phyloP scores from a whole-genome alignment of 1,139 yeast genomes.

The Hyphopichia wangnamkhiaoensis region DNA sequence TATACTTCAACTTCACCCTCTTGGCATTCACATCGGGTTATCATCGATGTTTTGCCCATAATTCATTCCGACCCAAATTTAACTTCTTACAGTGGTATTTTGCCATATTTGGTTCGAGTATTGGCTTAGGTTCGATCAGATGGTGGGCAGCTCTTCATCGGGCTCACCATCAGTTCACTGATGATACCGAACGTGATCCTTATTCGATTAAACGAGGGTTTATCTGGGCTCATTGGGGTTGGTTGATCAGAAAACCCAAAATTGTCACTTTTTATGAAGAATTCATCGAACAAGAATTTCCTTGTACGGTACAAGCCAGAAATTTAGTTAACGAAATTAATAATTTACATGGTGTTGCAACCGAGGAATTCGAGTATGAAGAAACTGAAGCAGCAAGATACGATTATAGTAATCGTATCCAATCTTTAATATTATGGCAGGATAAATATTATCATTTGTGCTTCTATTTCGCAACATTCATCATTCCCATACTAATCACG shows the following conservation, averaged over 20 bases:
- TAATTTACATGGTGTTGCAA: slow-evolving; percentile 30
- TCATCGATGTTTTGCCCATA: slow-evolving; percentile 56
- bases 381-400: slow-evolving; percentile 20
- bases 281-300: slow-evolving; percentile 44
- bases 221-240: slow-evolving; percentile 63
- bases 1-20: slow-evolving; percentile 40
- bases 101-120: slow-evolving; percentile 57
- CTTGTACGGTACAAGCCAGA: slow-evolving; percentile 19
- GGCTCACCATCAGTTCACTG: slow-evolving; percentile 67
- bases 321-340: slow-evolving; percentile 3
- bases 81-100: slow-evolving; percentile 41
- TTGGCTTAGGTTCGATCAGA: slow-evolving; percentile 62
- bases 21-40: slow-evolving; percentile 46
- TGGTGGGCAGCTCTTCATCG: slow-evolving; percentile 69
- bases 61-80: slow-evolving; percentile 45
- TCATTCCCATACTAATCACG: slow-evolving; percentile 51
- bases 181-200: slow-evolving; percentile 69
- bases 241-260: slow-evolving; percentile 58
- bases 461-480: slow-evolving; percentile 45
- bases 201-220: slow-evolving; percentile 62
- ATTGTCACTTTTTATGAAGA: slow-evolving; percentile 33
- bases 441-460: slow-evolving; percentile 46
- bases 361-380: slow-evolving; percentile 29
- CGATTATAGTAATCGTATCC: slow-evolving; percentile 18
- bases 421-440: slow-evolving; percentile 58